These are phyloP conservation scores for Cephalotrichum gorgonifer DNA, from an alignment of 2,329 filamentous ascomycete genomes.

Conservation along the genomic window DNA sequence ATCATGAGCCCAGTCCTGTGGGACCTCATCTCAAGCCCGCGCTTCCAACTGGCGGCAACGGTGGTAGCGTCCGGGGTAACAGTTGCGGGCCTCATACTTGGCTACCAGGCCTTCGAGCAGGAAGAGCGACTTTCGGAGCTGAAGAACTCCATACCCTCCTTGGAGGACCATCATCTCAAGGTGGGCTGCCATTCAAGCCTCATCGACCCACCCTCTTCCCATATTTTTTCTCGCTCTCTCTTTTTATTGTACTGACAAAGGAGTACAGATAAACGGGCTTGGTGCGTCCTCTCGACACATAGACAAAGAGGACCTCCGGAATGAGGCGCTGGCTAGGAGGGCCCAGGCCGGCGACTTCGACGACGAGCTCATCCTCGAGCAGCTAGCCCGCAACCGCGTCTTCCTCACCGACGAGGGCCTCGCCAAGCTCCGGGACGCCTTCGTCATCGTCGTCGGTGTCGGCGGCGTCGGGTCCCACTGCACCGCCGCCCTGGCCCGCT, in stretches of 20 bases:
- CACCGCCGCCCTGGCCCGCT: slow-evolving; percentile 73
- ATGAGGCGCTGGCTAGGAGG: slow-evolving; percentile 45
- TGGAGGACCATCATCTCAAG: slow-evolving; percentile 13
- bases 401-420: slow-evolving; percentile 81
- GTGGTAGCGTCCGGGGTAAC: slow-evolving; percentile 55
- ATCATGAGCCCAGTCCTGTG: slow-evolving; percentile 15
- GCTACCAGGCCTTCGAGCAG: slow-evolving; percentile 49
- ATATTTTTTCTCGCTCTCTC: no score
- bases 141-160: slow-evolving; percentile 45
- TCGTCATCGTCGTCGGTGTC: slow-evolving; percentile 83
- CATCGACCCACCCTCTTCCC: not conserved
- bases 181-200: slow-evolving; percentile 4
- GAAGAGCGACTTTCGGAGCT: slow-evolving; percentile 43
- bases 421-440: slow-evolving; percentile 65
- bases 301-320: slow-evolving; percentile 52
- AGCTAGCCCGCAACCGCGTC: slow-evolving; percentile 83
- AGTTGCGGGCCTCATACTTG: slow-evolving; percentile 49
- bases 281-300: slow-evolving; percentile 35
- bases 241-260: slow-evolving; percentile 38
- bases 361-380: slow-evolving; percentile 81
- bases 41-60: slow-evolving; percentile 57
- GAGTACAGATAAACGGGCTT: slow-evolving; percentile 26
- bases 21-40: slow-evolving; percentile 32
- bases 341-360: slow-evolving; percentile 56
- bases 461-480: slow-evolving; percentile 94